Base-by-base conservation (phyloP, 163 green algal species). In the Chlorella variabilis region DNA sequence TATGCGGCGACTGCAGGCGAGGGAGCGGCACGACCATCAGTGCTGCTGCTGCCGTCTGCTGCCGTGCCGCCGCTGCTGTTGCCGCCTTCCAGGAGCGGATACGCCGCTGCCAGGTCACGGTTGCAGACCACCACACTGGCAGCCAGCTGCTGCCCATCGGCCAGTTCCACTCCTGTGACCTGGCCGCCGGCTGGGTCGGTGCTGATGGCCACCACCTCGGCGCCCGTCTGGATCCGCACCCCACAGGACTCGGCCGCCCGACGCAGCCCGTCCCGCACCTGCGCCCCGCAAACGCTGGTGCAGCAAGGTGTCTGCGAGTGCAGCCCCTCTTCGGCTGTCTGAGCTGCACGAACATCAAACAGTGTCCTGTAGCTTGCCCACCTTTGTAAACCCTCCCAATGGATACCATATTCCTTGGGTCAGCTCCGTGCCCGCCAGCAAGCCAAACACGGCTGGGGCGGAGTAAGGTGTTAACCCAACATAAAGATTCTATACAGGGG, bases 391-490 rank as follows among this genome's bases (percentile, higher is more conserved):
- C 20, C 94, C 94, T 17, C 94, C 94, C 36, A 90, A 59, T 0
- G 94, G 94, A 84, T 97, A 97, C 85, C 82, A 97, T 23, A 98
- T 92, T 9, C 94, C 94, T 61, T 98, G 94, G 11, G 87, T 95
- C 36, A 97, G 82, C 84, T 98, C 94, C 15, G 94, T 97, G 31
- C 90, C 94, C 0, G 93, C 94, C 39, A 98, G 88, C 65, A 98
- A 76, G 59, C 71, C 89, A 86, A 95, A 97, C 48, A 94, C 92
- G 1, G 88, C 91, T 2, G 94, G 94, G 0, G 94, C 94, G 21
- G 80, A 89, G 85, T 94, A 94, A 4, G 94, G 94, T n/a, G 75
- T 85, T 1, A 97, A 83, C 20, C 94, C 94, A 18, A 98, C 94
- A 74, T 98, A 97, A 58, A 97, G 83, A 80, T 97, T 91, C 83